Base-by-base conservation (phyloP, 2,329 filamentous ascomycete genomes). In the Lachnellula suecica region DNA sequence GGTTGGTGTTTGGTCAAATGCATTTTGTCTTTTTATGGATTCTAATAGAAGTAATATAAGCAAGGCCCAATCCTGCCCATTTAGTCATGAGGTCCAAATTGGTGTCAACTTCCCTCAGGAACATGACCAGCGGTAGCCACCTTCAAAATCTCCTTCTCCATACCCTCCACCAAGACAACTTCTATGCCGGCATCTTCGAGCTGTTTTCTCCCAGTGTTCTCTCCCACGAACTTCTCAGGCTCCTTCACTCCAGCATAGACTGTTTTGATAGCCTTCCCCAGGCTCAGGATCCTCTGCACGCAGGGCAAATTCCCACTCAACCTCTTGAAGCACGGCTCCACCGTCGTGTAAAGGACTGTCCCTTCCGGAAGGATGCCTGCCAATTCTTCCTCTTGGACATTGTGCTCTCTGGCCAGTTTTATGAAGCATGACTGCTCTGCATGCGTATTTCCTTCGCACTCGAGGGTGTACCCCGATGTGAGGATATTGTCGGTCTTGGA, bases 381-480 rank as follows among this genome's bases (percentile, higher is more conserved):
- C 4, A 91, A 76, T 0, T 71, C 67, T 47, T 82, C 79, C 59
- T 88, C 84, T 9, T 76, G 53, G 0, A 78, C 72, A 2, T 66
- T 65, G 50, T 81, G 67, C 57, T 74, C 62, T 44, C 73, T 64
- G 1, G 82, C 75, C 13, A 85, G 79, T 69, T 99, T 97, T 44
- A 85, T 72, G 51, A 99, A 79, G 66, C 91, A 96, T 70, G 88
- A 93, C 73, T 99, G 91, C 68, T 99, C 94, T 3, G 94, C 94
- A 67, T 99, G 94, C 0, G 94, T 97, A 73, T 99, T 99, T 38
- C 93, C 94, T 42, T 84, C 79, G 4, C 92, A 83, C 71, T 99
- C 93, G 53, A 97, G 79, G 0, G 94, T 97, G 73, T 93, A 97
- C 49, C 94, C 93, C 2, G 89, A 89, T 1, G 88, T 82, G 24